Evolutionary conservation across 768 basidiomycete genomes (phyloP), one percentile per base, ranked within the genome.

Genomic region (Boletellus ananiceps): DNA sequence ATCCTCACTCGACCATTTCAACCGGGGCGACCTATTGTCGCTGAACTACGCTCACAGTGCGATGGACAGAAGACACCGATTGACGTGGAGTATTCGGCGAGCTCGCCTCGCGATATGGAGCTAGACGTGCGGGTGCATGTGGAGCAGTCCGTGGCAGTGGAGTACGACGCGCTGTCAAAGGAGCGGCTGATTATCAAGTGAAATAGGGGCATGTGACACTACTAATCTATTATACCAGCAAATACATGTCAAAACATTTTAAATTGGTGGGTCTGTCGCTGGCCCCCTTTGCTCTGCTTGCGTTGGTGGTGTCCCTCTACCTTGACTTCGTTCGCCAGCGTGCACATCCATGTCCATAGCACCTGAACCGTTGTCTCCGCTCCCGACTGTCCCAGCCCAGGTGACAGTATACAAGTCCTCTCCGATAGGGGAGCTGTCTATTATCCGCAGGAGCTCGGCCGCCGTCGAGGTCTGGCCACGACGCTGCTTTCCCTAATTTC

Each of bases 391-490:
- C 13, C 19, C 19, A 19, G 19, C 19, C 19, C 16, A 11, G 29
- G 29, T 7, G 33, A 27, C 9, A 14, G 15, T 44, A 12, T 38
- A 37, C 15, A 55, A 55, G 41, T 54, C 55, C 3, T 43, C 38
- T 44, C 55, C 62, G 8, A 51, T 55, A 50, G 54, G 55, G 36
- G 58, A 65, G 16, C 23, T 69, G 34, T 68, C 60, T 9, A 44
- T 67, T 13, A 71, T 61, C 68, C 77, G 58, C 59, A 77, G 59
- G 50, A 77, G 82, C 34, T 68, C 79, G 3, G 81, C 81, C 1
- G 80, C 85, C 14, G 66, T 85, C 8, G 83, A 89, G 51, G 79
- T 88, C 25, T 84, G 77, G 82, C 51, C 76, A 79, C 35, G 83
- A 83, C 12, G 43, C 60, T 14, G 48, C 63, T 16, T 66, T 64